Base-by-base conservation (phyloP, 1,139 yeast species). In the Yamadazyma epiphylla region DNA sequence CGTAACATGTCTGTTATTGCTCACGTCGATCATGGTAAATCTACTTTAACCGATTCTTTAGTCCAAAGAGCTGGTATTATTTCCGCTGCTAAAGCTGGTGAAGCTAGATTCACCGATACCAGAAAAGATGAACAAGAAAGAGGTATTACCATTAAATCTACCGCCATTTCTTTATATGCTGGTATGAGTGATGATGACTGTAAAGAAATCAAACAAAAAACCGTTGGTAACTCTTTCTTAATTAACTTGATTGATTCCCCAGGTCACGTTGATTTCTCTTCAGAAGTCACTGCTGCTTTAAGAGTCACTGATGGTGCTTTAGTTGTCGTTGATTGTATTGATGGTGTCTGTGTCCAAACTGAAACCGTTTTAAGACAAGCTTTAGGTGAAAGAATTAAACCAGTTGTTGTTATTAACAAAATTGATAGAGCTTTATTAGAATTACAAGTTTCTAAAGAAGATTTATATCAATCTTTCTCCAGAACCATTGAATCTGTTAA, bases 1-100 rank as follows among this genome's bases (percentile, higher is more conserved):
- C 96, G 98, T 80, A 91, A 91, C 94, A 91, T 91, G 95, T 91
- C 97, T 73, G 98, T 91, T 74, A 91, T 91, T 82, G 98, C 98
- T 66, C 98, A 91, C 85, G 97, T 91, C 84, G 98, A 91, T 81
- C 98, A 91, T 81, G 98, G 98, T 77, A 91, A 91, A 74, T 88
- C 97, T 53, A 91, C 98, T 60, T 82, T 91, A 73, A 88, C 98
- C 70, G 98, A 91, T 74, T 89, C 97, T 50, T 84, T 91, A 67
- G 97, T 91, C 58, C 96, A 89, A 78, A 84, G 82, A 64, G 97
- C 98, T 55, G 98, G 98, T 86, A 91, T 91, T 69, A 91, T 91
- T 62, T 91, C 98, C 38, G 96, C 97, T 60, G 96, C 96, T 63
- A 88, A 87, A 79, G 97, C 97, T 49, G 98, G 98, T 81, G 97